phyloP scores from a whole-genome alignment of 2,329 filamentous ascomycete species.

The Colletotrichum sp. region DNA sequence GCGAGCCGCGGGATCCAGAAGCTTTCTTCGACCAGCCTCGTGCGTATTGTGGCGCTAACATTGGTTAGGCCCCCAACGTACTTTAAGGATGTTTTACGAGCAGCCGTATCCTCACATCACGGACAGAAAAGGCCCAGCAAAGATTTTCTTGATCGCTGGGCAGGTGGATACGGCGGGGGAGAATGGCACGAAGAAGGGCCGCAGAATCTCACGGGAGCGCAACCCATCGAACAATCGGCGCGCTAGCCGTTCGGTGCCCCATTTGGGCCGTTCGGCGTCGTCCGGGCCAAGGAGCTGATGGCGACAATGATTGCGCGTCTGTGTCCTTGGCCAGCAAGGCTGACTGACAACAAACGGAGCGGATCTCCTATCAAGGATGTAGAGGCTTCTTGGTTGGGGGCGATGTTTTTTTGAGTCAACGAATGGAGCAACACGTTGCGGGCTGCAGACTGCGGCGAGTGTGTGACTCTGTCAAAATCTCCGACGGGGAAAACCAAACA shows the following conservation, averaged over 20 bases:
- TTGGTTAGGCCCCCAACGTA: not conserved
- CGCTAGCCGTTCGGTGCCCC: constrained; percentile 5
- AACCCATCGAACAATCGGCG: not conserved
- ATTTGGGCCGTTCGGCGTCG: constrained; percentile 11
- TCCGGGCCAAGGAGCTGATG: constrained; percentile 16
- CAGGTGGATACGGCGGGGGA: constrained; percentile 11
- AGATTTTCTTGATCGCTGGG: not conserved
- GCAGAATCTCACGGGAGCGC: not conserved
- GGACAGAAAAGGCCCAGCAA: not conserved
- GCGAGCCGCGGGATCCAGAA: constrained; percentile 11
- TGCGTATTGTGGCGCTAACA: not conserved
- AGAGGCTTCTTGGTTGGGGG: not conserved
- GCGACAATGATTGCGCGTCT: constrained; percentile 24
- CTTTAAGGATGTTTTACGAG: not conserved
- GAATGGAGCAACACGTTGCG: not conserved
- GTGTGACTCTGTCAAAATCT: not conserved
- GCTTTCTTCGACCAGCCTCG: not conserved
- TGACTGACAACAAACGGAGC: not conserved
- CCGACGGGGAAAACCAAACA: not conserved
- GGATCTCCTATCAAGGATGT: not conserved
- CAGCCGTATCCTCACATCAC: not conserved
- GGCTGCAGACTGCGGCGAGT: not conserved
- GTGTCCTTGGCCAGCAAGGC: constrained; percentile 19
- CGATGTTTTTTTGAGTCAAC: not conserved
- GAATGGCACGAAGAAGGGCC: not conserved